Percentiles rank a stretch among this genome's conserved stretches.
phyloP scores from a whole-genome alignment of 331 rosid genomes.

The Acacia concinna region DNA sequence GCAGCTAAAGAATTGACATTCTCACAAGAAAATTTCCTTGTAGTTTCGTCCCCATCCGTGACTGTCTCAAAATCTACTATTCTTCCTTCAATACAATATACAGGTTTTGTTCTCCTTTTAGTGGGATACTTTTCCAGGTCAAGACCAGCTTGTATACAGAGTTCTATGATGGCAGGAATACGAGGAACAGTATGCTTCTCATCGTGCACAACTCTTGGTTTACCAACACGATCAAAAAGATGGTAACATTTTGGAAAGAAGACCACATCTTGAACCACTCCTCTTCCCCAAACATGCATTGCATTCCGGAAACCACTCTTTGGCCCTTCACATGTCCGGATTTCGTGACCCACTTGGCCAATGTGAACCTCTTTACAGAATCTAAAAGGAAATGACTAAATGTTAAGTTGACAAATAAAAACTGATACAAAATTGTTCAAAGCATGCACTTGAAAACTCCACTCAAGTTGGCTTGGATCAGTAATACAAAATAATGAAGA shows the following conservation, averaged over 20 bases:
- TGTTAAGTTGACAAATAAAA: constrained; percentile 5
- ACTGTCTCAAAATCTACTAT: constrained; percentile 75
- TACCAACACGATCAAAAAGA: constrained; percentile 81
- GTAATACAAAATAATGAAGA: not conserved
- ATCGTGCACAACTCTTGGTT: constrained; percentile 79
- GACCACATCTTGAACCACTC: constrained; percentile 63
- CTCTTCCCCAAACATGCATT: constrained; percentile 74
- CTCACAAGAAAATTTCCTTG: constrained; percentile 18
- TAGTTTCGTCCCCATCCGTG: constrained; percentile 31
- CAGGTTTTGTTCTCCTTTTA: constrained; percentile 79
- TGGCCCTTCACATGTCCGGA: constrained; percentile 72
- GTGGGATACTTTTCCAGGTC: constrained; percentile 60
- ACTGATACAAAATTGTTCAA: constrained; percentile 3
- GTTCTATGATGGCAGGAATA: constrained; percentile 80
- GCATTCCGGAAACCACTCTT: constrained; percentile 61
- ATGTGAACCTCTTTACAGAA: constrained; percentile 74
- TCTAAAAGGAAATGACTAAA: constrained; percentile 39
- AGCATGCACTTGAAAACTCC: constrained; percentile 13
- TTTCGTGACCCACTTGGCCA: constrained; percentile 74
- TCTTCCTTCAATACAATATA: constrained; percentile 81
- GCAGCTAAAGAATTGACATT: constrained; percentile 7
- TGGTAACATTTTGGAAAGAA: constrained; percentile 76
- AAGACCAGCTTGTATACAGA: constrained; percentile 86
- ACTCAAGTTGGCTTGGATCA: constrained; percentile 14
- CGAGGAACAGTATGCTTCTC: constrained; percentile 56